phyloP scores from a whole-genome alignment of 2,329 filamentous ascomycete species.

The Alternaria sp. region DNA sequence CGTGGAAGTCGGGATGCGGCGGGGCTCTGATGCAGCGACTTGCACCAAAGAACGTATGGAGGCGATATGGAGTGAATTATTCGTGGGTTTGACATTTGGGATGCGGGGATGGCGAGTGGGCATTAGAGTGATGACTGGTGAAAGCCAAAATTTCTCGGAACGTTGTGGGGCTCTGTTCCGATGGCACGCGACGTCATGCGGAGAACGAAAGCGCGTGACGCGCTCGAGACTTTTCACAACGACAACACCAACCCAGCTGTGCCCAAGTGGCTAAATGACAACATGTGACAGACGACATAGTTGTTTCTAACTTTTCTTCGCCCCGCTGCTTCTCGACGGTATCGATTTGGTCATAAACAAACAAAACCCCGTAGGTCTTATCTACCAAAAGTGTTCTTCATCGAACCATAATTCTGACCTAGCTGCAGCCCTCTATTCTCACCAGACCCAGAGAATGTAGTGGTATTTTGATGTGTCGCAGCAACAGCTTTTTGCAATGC shows the following conservation, averaged over 20 bases:
- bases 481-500: neutral
- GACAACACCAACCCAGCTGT: neutral
- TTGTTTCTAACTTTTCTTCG: too few species aligned
- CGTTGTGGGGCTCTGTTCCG: constrained; percentile 22
- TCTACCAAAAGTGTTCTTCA: neutral
- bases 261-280: neutral
- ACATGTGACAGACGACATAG: too few species aligned
- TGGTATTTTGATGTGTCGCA: neutral
- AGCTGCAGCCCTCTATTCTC: neutral
- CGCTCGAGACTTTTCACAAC: neutral
- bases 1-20: constrained; percentile 24
- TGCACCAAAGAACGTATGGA: constrained; percentile 36
- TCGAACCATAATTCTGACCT: neutral
- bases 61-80: constrained; percentile 9
- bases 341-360: too few species aligned
- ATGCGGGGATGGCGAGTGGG: constrained; percentile 35
- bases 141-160: constrained; percentile 36
- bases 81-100: constrained; percentile 43
- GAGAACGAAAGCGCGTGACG: neutral
- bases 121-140: constrained; percentile 40
- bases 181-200: constrained; percentile 31
- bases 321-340: too few species aligned
- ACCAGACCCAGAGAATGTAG: neutral
- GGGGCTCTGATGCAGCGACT: constrained; percentile 22
- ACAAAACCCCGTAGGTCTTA: too few species aligned